Evolutionary conservation across 805 yeast species (phyloP).

Genomic region (Scheffersomyces spartinae): DNA sequence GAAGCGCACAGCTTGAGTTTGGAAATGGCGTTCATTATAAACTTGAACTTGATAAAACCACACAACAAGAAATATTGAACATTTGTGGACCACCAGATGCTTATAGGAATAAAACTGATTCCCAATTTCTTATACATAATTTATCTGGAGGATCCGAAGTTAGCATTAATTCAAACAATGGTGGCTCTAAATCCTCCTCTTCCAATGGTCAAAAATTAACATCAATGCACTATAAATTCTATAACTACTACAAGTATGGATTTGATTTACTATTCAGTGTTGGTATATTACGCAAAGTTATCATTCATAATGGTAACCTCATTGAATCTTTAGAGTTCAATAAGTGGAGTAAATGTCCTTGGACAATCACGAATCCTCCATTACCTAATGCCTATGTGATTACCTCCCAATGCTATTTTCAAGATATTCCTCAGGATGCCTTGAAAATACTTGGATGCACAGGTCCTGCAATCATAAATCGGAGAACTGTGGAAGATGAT

Average conservation of each 20-base stretch:
- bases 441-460: slow-evolving; percentile 4
- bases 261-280: slow-evolving; percentile 24
- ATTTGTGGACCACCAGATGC: slow-evolving; percentile 34
- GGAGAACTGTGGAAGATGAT: too few relatives aligned
- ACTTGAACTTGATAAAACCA: slow-evolving; percentile 21
- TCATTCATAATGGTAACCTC: slow-evolving; percentile 31
- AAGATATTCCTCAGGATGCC: slow-evolving; percentile 15
- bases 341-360: slow-evolving; percentile 30
- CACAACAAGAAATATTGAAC: slow-evolving; percentile 28
- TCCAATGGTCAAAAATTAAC: too few relatives aligned
- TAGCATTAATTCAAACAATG: slow-evolving; percentile 2
- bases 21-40: too few relatives aligned
- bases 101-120: slow-evolving; percentile 30
- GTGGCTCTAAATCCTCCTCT: too few relatives aligned
- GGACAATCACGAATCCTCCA: slow-evolving; percentile 13
- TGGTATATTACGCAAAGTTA: slow-evolving; percentile 23
- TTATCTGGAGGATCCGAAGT: too few relatives aligned
- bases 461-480: slow-evolving; percentile 1
- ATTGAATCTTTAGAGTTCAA: slow-evolving; percentile 25
- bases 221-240: slow-evolving; percentile 20
- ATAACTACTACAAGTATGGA: slow-evolving; percentile 29
- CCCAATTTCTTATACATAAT: slow-evolving; percentile 26
- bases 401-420: slow-evolving; percentile 19
- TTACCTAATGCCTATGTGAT: slow-evolving; percentile 4
- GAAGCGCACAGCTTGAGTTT: too few relatives aligned